A percentile compares a stretch with the other conserved stretches of the same genome.
phyloP scores from a whole-genome alignment of 257 asterid species.

The Nicotiana benthamiana region DNA sequence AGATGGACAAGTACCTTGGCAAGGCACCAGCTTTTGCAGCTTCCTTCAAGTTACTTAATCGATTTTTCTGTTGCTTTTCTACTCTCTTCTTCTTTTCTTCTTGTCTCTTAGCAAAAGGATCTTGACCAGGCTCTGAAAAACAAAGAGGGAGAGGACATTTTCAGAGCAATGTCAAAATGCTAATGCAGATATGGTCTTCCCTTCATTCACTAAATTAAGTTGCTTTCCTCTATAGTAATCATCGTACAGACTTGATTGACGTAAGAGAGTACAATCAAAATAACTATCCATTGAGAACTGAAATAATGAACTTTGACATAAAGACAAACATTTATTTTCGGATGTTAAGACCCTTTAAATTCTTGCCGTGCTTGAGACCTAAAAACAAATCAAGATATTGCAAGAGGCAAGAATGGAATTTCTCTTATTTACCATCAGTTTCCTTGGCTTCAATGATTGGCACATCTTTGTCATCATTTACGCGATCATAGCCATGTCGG shows the following conservation, averaged over 20 bases:
- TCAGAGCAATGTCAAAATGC: background rate
- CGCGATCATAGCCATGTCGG: conserved; percentile 83
- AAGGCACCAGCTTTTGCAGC: conserved; percentile 80
- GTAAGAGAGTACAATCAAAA: background rate
- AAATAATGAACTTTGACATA: background rate
- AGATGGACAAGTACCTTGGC: conserved; percentile 58
- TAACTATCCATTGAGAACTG: background rate
- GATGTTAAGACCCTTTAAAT: background rate
- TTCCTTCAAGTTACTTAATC: conserved; percentile 63
- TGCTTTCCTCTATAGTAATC: background rate
- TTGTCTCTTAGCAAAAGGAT: conserved; percentile 78
- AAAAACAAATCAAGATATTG: background rate
- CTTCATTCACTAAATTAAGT: background rate
- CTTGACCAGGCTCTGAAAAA: conserved; percentile 67
- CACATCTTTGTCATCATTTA: conserved; percentile 79
- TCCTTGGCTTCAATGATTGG: conserved; percentile 93
- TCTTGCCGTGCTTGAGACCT: background rate
- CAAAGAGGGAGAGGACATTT: background rate
- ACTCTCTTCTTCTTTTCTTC: conserved; percentile 77
- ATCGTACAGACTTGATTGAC: background rate
- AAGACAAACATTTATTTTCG: background rate
- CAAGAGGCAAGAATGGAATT: background rate
- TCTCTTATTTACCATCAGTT: conserved; percentile 53
- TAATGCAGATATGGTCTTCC: background rate
- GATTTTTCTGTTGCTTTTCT: conserved; percentile 73